Percentiles rank a stretch among this genome's conserved stretches.
Evolutionary conservation across 805 yeast genomes (phyloP).

Genomic region (Lachancea meyersii): DNA sequence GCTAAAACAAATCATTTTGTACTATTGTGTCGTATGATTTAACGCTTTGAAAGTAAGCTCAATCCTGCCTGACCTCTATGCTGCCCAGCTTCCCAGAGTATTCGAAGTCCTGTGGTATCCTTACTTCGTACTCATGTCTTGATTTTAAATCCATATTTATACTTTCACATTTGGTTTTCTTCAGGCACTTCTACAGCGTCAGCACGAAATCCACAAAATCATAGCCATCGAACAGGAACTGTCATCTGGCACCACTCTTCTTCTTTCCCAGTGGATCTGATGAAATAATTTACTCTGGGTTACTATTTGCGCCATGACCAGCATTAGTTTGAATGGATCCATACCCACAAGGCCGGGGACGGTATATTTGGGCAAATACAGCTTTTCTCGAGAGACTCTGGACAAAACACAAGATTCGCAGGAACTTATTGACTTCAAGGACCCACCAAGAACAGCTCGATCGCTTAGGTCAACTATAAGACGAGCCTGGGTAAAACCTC

Average conservation of each 20-base stretch:
- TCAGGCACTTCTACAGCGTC: no score
- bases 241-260: no score
- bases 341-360: slow-evolving; percentile 10
- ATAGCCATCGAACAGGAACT: no score
- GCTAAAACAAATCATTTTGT: not conserved
- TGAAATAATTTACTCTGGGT: no score
- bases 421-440: not conserved
- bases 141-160: not conserved
- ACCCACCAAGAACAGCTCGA: slow-evolving; percentile 4
- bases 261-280: no score
- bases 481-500: not conserved
- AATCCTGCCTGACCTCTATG: no score
- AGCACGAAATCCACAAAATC: no score
- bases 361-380: slow-evolving; percentile 7
- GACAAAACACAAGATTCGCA: slow-evolving; percentile 2
- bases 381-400: slow-evolving; percentile 7
- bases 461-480: slow-evolving; percentile 3
- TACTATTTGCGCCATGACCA: no score
- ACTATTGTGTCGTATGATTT: not conserved
- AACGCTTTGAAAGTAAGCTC: not conserved
- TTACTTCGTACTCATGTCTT: no score
- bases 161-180: not conserved
- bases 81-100: no score
- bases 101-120: no score
- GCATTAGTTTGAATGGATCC: not conserved